Percentiles rank a stretch among this genome's conserved stretches.
Conservation (phyloP, 2,329 filamentous ascomycete species). For the Parascedosporium putredinis region DNA sequence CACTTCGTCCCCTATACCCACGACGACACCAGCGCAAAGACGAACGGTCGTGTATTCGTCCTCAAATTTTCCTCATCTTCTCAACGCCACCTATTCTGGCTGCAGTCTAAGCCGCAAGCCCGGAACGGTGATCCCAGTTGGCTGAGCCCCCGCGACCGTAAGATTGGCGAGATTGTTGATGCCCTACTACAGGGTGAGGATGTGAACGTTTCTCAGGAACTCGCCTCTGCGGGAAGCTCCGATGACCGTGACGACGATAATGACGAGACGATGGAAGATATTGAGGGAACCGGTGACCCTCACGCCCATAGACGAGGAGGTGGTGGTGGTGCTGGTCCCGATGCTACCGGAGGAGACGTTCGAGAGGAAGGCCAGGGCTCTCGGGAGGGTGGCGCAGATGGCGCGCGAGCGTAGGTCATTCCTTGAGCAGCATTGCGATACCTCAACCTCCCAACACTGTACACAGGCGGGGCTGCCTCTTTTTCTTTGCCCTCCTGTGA, state of each 20-base stretch:
- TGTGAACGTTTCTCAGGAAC: constrained; percentile 64
- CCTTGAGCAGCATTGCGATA: constrained; percentile 3
- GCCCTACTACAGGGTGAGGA: constrained; percentile 79
- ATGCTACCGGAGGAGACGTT: constrained; percentile 82
- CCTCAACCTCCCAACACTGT: neutral
- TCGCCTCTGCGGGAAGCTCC: constrained; percentile 50
- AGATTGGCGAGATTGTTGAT: constrained; percentile 82
- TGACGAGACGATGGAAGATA: constrained; percentile 43
- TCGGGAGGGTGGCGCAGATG: constrained; percentile 88
- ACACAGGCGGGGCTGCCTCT: neutral
- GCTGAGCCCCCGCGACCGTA: constrained; percentile 77
- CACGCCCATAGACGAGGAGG: constrained; percentile 47
- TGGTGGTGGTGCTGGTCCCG: constrained; percentile 73
- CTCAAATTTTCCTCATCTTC: constrained; percentile 92
- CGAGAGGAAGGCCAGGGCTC: constrained; percentile 81
- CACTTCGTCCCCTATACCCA: constrained; percentile 70
- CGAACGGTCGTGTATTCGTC: constrained; percentile 82
- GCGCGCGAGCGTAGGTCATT: constrained; percentile 95
- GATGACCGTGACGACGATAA: constrained; percentile 46
- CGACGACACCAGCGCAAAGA: constrained; percentile 49
- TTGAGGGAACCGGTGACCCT: constrained; percentile 52
- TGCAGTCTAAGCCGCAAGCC: constrained; percentile 80
- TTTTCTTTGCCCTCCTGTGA: neutral
- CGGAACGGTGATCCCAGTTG: constrained; percentile 58
- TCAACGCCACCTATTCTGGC: constrained; percentile 87